phyloP scores from a whole-genome alignment of 129 eudicot species.

The Cynara cardunculus region DNA sequence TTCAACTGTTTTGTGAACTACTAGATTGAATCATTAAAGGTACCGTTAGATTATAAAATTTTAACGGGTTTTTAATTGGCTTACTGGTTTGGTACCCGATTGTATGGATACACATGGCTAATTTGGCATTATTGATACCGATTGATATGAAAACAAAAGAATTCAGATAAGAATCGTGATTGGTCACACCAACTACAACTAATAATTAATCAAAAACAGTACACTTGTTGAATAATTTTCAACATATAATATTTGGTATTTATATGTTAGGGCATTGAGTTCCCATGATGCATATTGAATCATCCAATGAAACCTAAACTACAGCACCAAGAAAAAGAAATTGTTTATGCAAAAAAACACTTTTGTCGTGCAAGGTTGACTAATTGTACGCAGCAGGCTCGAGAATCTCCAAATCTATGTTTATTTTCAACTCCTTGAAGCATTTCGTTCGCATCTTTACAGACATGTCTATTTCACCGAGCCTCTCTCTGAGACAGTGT shows the following conservation, averaged over 20 bases:
- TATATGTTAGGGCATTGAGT: neutral
- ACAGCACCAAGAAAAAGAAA: neutral
- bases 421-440: too few relatives aligned
- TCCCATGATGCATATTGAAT: too few relatives aligned
- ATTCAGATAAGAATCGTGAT: neutral
- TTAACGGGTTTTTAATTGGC: neutral
- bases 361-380: too few relatives aligned
- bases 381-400: too few relatives aligned
- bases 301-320: neutral
- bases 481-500: too few relatives aligned
- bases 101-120: neutral
- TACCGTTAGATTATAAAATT: neutral
- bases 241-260: neutral
- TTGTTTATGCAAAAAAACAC: neutral
- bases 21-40: neutral
- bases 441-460: too few relatives aligned
- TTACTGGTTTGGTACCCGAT: neutral
- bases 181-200: neutral
- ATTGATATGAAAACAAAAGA: neutral
- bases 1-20: neutral
- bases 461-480: too few relatives aligned
- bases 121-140: neutral
- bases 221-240: neutral
- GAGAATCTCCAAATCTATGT: too few relatives aligned
- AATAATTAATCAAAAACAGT: neutral